Conservation (phyloP, 768 basidiomycete genomes). For the Ramaria sp. region DNA sequence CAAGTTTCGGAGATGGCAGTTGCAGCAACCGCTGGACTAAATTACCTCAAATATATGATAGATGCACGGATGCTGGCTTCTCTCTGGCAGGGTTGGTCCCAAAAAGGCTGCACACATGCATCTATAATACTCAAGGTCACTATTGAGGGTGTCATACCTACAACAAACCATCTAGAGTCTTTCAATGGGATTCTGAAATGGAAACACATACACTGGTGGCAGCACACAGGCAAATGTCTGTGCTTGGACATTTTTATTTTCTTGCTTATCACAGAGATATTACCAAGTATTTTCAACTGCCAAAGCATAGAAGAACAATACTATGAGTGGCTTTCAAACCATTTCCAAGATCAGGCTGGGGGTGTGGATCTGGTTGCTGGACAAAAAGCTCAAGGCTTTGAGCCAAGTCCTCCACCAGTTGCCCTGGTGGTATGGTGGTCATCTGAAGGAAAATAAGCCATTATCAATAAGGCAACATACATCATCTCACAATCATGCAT, state of each 20-base stretch:
- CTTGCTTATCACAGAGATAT: not conserved
- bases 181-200: conserved; percentile 24
- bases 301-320: not conserved
- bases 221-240: conserved; percentile 20
- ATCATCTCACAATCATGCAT: not conserved
- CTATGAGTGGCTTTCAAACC: not conserved
- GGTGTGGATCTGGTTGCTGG: not conserved
- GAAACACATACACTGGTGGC: conserved; percentile 18
- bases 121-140: conserved; percentile 16
- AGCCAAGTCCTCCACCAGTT: not conserved
- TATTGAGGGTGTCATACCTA: conserved; percentile 14
- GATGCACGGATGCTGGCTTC: conserved; percentile 10
- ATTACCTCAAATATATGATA: conserved; percentile 7
- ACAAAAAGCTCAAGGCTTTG: not conserved
- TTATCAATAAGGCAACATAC: not conserved
- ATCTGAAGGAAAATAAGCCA: not conserved
- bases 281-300: not conserved
- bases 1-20: not conserved
- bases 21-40: not conserved
- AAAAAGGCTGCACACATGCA: conserved; percentile 17
- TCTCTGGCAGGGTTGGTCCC: conserved; percentile 23
- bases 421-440: not conserved
- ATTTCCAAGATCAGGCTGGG: not conserved
- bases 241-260: conserved; percentile 11
- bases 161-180: conserved; percentile 26